Conservation (phyloP, 495 filamentous ascomycete species). For the Neurospora sp. region DNA sequence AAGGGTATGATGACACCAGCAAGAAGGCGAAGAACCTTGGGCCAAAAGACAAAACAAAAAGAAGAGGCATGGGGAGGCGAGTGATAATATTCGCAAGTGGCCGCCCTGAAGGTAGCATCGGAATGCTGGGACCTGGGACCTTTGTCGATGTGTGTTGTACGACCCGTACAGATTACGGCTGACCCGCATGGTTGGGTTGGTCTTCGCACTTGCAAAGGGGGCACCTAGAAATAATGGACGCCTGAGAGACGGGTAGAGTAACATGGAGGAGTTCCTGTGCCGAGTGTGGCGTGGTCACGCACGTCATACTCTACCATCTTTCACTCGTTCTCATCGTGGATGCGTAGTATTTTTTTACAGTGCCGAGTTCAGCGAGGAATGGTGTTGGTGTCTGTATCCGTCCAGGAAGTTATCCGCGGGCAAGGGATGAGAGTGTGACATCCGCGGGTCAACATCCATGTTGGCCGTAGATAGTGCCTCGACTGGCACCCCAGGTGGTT, state of each 20-base stretch:
- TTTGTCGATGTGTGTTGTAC: conserved; percentile 5
- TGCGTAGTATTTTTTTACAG: neutral
- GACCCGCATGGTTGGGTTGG: conserved; percentile 2
- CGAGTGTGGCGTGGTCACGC: conserved; percentile 15
- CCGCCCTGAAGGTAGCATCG: conserved; percentile 3
- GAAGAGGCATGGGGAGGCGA: neutral
- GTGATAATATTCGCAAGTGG: conserved; percentile 3
- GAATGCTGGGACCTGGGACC: conserved; percentile 1
- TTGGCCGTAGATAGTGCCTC: neutral
- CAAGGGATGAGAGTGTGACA: neutral
- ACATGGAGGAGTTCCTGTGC: conserved; percentile 1
- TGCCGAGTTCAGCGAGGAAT: conserved; percentile 3
- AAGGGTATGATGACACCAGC: conserved; percentile 2
- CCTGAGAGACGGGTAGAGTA: conserved; percentile 1
- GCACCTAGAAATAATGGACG: neutral
- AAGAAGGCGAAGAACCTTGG: neutral
- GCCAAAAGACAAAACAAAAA: neutral
- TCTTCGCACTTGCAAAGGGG: neutral
- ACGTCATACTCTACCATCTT: conserved; percentile 10
- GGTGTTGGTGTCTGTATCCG: neutral
- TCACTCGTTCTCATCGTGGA: neutral
- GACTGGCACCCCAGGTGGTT: neutral
- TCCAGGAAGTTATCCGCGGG: conserved; percentile 1
- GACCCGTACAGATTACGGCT: conserved; percentile 2
- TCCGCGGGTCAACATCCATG: neutral